Percentiles rank a stretch among this genome's conserved stretches.
phyloP scores from a whole-genome alignment of 108 stramenopile species.

The Nitzschia putrida region DNA sequence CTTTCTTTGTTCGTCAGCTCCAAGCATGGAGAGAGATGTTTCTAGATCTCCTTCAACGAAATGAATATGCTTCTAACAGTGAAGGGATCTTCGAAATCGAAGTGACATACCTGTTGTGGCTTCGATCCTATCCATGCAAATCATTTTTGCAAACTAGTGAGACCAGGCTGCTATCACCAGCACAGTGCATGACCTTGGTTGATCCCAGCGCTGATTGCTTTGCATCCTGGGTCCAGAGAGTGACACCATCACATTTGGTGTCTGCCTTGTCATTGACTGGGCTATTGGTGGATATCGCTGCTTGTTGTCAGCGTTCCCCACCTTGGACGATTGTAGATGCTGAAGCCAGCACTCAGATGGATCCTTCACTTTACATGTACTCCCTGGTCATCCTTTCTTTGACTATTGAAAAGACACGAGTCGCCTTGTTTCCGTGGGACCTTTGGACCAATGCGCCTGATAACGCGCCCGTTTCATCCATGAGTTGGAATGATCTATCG shows the following conservation, averaged over 20 bases:
- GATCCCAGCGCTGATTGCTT: conserved; percentile 31
- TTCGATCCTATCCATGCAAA: not conserved
- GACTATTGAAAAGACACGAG: conserved; percentile 14
- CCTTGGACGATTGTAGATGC: not conserved
- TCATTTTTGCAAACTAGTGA: not conserved
- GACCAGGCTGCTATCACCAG: not conserved
- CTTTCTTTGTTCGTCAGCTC: conserved; percentile 4
- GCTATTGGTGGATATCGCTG: not conserved
- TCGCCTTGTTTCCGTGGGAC: conserved; percentile 30
- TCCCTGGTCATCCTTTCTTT: conserved; percentile 15
- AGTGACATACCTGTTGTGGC: not conserved
- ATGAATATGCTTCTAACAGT: not conserved
- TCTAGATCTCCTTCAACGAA: conserved; percentile 28
- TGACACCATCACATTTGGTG: conserved; percentile 7
- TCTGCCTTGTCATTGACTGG: not conserved
- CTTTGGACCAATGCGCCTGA: not conserved
- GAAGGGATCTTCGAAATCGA: conserved; percentile 11
- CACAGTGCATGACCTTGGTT: conserved; percentile 20
- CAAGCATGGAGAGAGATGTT: conserved; percentile 37
- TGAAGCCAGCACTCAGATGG: not conserved
- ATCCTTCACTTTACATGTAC: not conserved
- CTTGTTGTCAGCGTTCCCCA: not conserved
- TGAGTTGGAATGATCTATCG: too few relatives aligned
- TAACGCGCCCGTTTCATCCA: too few relatives aligned
- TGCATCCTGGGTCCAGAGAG: conserved; percentile 14